These are phyloP conservation scores for Macrocybe sp. DNA, from an alignment of 1,284 basidiomycete species.

Conservation along the genomic window DNA sequence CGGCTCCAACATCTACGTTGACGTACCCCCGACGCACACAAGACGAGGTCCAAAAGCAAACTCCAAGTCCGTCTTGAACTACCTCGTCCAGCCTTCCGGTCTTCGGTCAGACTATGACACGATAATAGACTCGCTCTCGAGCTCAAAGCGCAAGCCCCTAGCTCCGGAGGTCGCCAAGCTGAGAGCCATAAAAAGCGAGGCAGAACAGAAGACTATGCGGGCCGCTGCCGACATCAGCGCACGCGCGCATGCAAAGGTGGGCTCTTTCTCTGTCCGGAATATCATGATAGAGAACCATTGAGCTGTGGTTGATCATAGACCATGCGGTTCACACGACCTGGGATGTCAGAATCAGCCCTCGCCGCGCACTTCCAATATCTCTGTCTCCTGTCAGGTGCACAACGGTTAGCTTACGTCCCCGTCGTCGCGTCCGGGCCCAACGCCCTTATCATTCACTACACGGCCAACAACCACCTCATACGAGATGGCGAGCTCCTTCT, in stretches of 20 bases:
- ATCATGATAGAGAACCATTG: neutral
- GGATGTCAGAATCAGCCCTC: constrained; percentile 68
- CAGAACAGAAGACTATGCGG: constrained; percentile 69
- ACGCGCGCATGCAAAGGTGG: constrained; percentile 71
- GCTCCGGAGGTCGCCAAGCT: constrained; percentile 58
- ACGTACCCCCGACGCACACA: constrained; percentile 22
- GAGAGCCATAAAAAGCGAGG: constrained; percentile 65
- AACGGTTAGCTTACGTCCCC: constrained; percentile 89
- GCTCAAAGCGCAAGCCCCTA: constrained; percentile 39
- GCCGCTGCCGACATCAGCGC: constrained; percentile 74
- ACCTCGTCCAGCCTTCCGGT: constrained; percentile 31
- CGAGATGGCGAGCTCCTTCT: constrained; percentile 75
- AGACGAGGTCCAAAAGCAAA: constrained; percentile 27
- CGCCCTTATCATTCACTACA: constrained; percentile 89
- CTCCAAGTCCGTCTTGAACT: constrained; percentile 44
- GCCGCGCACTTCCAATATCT: constrained; percentile 89
- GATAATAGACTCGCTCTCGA: constrained; percentile 47
- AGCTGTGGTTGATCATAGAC: constrained; percentile 38
- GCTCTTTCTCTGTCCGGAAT: constrained; percentile 3
- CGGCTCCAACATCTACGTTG: constrained; percentile 38
- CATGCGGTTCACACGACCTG: constrained; percentile 77
- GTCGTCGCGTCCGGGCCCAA: constrained; percentile 94
- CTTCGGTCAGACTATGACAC: constrained; percentile 43
- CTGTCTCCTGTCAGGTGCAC: constrained; percentile 73
- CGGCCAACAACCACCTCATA: constrained; percentile 79